A percentile compares a stretch with the other conserved stretches of the same genome.
phyloP scores from a whole-genome alignment of 306 rosid genomes.

The Prinsepia uniflora region DNA sequence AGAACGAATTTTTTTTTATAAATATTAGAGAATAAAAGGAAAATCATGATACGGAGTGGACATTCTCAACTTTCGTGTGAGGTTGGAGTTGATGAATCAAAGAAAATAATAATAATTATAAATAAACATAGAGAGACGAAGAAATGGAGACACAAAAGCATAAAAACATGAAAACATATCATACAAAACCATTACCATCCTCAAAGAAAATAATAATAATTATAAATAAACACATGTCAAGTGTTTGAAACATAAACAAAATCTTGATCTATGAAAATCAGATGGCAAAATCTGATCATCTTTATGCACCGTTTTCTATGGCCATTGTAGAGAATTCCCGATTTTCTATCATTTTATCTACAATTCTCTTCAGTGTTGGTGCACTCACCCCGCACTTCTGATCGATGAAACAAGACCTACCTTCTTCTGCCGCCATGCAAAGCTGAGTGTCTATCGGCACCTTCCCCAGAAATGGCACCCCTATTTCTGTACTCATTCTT shows the following conservation, averaged over 20 bases:
- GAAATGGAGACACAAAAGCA: too few species aligned
- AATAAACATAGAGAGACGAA: too few species aligned
- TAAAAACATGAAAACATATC: too few species aligned
- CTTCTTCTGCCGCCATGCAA: slow-evolving; percentile 93
- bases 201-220: neutral
- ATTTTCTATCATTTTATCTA: slow-evolving; percentile 56
- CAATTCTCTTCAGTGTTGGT: slow-evolving; percentile 64
- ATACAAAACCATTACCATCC: neutral
- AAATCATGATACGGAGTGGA: too few species aligned
- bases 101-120: too few species aligned
- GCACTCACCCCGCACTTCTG: slow-evolving; percentile 59
- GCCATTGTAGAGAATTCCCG: slow-evolving; percentile 36
- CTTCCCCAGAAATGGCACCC: slow-evolving; percentile 76
- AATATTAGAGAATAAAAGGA: too few species aligned
- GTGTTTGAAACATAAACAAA: neutral
- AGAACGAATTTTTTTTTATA: too few species aligned
- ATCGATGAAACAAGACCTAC: slow-evolving; percentile 73
- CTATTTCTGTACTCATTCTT: slow-evolving; percentile 76
- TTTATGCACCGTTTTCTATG: slow-evolving; percentile 39
- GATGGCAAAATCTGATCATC: slow-evolving; percentile 4
- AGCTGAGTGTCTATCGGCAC: slow-evolving; percentile 90
- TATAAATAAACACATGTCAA: neutral
- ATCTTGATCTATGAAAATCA: slow-evolving; percentile 14
- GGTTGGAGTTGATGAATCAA: too few species aligned
- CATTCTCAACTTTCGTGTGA: too few species aligned